Conservation (phyloP, 2,329 filamentous ascomycete genomes). For the Myriangium duriaei region DNA sequence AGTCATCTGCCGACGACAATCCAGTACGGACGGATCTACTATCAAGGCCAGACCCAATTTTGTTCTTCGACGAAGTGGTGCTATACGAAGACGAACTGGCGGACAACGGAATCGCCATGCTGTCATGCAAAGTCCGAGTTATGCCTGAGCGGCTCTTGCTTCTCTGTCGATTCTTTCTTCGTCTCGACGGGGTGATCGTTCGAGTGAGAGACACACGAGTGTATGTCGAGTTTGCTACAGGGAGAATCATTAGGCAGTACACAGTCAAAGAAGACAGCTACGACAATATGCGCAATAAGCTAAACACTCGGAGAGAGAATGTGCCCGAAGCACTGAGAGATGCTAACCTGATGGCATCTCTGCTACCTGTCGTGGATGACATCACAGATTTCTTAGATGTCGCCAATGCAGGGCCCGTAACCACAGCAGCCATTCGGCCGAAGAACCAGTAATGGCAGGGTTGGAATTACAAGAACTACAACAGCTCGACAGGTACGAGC, state of each 20-base stretch:
- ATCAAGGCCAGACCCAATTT: constrained; percentile 78
- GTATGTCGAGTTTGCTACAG: constrained; percentile 75
- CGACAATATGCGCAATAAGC: constrained; percentile 52
- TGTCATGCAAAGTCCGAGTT: constrained; percentile 83
- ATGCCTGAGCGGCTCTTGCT: constrained; percentile 83
- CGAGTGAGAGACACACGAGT: constrained; percentile 80
- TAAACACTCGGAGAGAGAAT: constrained; percentile 53
- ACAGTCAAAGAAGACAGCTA: constrained; percentile 76
- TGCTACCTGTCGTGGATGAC: constrained; percentile 60
- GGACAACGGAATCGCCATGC: constrained; percentile 86
- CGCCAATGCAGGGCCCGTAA: too few species aligned
- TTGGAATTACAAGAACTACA: too few species aligned
- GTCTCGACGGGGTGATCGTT: constrained; percentile 79
- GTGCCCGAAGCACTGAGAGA: constrained; percentile 67
- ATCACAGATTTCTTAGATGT: constrained; percentile 40
- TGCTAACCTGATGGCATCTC: constrained; percentile 58
- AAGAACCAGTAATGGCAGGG: too few species aligned
- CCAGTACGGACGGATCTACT: constrained; percentile 76
- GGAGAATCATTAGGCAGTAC: constrained; percentile 78
- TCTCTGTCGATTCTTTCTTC: constrained; percentile 78
- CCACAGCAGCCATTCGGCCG: too few species aligned
- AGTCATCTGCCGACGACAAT: constrained; percentile 26
- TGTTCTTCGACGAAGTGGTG: constrained; percentile 93
- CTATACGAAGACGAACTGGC: constrained; percentile 96
- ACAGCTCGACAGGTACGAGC: too few species aligned